Base-by-base conservation (phyloP, 768 basidiomycete species). In the Cubamyces lactineus region DNA sequence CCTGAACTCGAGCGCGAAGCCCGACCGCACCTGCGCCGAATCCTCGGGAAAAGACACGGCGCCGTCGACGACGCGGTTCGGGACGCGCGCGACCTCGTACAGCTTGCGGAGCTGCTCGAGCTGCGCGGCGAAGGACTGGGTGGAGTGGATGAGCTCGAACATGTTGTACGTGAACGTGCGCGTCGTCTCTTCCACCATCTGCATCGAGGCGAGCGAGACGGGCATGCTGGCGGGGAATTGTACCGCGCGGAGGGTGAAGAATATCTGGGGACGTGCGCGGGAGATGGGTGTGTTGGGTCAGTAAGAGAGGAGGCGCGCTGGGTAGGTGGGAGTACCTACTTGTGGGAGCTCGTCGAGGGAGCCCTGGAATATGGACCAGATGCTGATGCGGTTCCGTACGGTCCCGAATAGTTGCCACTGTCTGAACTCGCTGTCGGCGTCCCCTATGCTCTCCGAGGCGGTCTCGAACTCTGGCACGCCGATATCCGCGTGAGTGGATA, bases 1-100 rank as follows among this genome's bases (percentile, higher is more conserved):
- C 84, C 78, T 81, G 70, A 87, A 88, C 68, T 86, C 84, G 1
- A 88, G 5, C 15, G 83, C 77, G 15, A 86, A 76, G 5, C 88
- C 88, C 15, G 73, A 61, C 12, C 72, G 69, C 16, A 82, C 70
- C 26, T 58, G 45, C 23, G 45, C 39, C 16, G 57, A n/a, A 21
- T 63, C 52, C 23, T 63, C 57, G 2, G 62, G 62, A 30, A 58
- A 63, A 9, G 62, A 51, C 17, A 49, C 19, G 0, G 57, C 55
- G 3, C 62, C 62, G 39, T 63, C 62, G 7, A 15, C 28, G 15
- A 63, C 28, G 21, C 39, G 17, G 47, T 54, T 63, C 6, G 43
- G 52, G 39, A 59, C 34, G n/a, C 40, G 41, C 9, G 40, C 48
- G 24, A 65, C 56, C 17, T 65, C 64, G 53, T 68, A 65, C 19